Base-by-base conservation (phyloP, 331 rosid genomes). In the Saraca asoca region DNA sequence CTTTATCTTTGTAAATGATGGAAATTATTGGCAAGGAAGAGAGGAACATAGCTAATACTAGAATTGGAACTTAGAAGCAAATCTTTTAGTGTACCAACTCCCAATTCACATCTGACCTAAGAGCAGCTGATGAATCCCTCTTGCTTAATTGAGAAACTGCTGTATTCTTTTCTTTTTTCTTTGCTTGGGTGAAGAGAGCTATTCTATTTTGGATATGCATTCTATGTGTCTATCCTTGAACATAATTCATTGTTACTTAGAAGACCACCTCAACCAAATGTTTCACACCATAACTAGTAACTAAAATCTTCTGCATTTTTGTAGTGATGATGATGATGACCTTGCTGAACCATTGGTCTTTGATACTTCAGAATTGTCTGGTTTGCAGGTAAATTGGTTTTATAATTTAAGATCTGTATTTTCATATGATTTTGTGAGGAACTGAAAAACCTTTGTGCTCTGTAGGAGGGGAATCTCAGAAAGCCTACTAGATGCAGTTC, bases 261-360 rank as follows among this genome's bases (percentile, higher is more conserved):
- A 44, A 64, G 6, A 31, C 1, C 37, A 55, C 61, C 61, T 67
- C 42, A 41, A 66, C 66, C 72, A 13, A 57, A 62, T 72, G 33
- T 73, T 58, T 41, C 31, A 24, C 20, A 29, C 35, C 62, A 55
- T 74, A 61, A 29, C 65, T 45, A 29, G 57, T 64, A 74, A 46
- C 52, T 39, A 24, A 24, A 24, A 24, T 24, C 75, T 61, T 65
- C 60, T 29, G 64, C 69, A 75, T 68, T 58, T 37, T 24, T 86
- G 72, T 72, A 89, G 98, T 72, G 85, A 80, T 42, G 78, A 61
- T 42, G 78, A 61, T 48, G 84, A 79, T 69, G 60, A 48, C 68
- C 44, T 70, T 62, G 87, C 76, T 29, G 91, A 82, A 74, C 85
- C 78, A n/a, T 43, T 75, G 74, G 84, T 87, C 74, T 46, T 82